Base-by-base conservation (phyloP, 345 rosid species). In the Linum tenue region DNA sequence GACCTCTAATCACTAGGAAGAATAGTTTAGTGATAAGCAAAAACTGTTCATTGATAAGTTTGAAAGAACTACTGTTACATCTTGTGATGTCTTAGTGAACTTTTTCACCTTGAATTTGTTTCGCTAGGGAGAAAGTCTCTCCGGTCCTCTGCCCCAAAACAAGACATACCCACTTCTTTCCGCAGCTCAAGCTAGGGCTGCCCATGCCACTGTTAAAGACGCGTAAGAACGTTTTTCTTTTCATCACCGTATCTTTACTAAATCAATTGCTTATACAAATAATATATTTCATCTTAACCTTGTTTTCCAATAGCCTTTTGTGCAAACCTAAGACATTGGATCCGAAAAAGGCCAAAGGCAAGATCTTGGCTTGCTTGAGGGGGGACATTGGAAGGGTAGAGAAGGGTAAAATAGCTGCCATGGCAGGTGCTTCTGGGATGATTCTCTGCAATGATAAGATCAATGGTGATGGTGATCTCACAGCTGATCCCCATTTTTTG, bases 291-390 rank as follows among this genome's bases (percentile, higher is more conserved):
- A 44, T 15, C 53, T 48, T 15, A 4, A 4, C 0, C 44, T 41
- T 41, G 44, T 41, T 41, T 48, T n/a, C 0, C 11, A 55, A 59
- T 22, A 75, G 78, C 16, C 22, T 58, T 31, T 57, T 63, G 16
- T 75, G 78, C 66, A 15, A 38, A 31, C 58, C 40, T 1, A 63
- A 71, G 15, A 16, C 66, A 2, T 62, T 75, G 5, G 75, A 75
- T 67, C 69, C 41, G 5, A 37, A 37, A 42, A 75, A 75, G 60
- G 71, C 44, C 0, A 67, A 63, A 68, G 75, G 78, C 7, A 75
- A 70, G 69, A 75, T 75, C 16, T 37, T 75, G 55, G 71, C 67
- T 14, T 75, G 78, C 39, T 69, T 74, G 5, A 8, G 67, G 57
- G 77, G 77, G 0, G n/a, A 10, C 16, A 73, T 50, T 61, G 70